Evolutionary conservation across 164 flowering plant genomes (phyloP).

Genomic region (Macadamia integrifolia): DNA sequence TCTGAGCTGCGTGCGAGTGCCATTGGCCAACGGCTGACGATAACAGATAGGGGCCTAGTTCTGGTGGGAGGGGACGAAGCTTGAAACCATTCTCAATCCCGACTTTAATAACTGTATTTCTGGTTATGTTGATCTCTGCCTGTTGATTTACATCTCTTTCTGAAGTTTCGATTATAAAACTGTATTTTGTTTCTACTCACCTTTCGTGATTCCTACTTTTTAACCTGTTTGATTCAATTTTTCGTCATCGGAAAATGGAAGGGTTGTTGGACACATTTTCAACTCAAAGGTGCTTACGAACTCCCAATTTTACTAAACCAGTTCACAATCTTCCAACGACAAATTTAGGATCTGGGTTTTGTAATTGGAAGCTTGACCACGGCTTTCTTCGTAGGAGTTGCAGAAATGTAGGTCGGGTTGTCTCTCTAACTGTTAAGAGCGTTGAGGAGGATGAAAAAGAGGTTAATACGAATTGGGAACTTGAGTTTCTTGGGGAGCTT

Average conservation of each 20-base stretch:
- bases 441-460: slow-evolving; percentile 9
- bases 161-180: background rate
- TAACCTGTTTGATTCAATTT: background rate
- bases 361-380: slow-evolving; percentile 1
- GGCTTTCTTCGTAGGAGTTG: slow-evolving; percentile 12
- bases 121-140: background rate
- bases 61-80: too few species aligned
- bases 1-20: too few species aligned
- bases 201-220: background rate
- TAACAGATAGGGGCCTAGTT: too few species aligned
- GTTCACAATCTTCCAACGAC: slow-evolving; percentile 5
- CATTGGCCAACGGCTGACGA: too few species aligned
- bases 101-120: background rate
- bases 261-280: slow-evolving; percentile 22
- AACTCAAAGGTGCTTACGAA: slow-evolving; percentile 19
- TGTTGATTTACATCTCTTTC: background rate
- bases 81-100: too few species aligned
- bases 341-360: slow-evolving; percentile 16
- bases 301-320: slow-evolving; percentile 14
- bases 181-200: background rate
- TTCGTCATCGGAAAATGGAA: slow-evolving; percentile 15
- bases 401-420: background rate
- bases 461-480: slow-evolving; percentile 56
- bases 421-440: slow-evolving; percentile 6
- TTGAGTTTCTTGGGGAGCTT: slow-evolving; percentile 61